Conservation (phyloP, 2,329 filamentous ascomycete species). For the Hymenoscyphus fraxineus region DNA sequence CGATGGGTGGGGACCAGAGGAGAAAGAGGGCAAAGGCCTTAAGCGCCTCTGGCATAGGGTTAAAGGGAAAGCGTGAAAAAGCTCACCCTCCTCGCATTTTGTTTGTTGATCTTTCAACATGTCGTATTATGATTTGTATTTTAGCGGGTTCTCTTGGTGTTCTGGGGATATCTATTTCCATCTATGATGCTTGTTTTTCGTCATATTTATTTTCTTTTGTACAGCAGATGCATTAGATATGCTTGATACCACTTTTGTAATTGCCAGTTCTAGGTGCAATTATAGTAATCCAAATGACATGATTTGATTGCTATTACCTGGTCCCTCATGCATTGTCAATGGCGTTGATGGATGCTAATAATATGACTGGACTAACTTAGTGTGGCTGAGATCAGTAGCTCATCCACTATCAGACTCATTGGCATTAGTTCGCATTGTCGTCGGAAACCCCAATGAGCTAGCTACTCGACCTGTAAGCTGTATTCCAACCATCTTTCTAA, state of each 20-base stretch:
- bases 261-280: background rate
- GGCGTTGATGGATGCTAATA: too few relatives aligned
- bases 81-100: background rate
- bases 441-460: too few relatives aligned
- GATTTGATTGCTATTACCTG: background rate
- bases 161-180: background rate
- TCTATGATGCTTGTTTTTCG: background rate
- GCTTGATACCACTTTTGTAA: background rate
- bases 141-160: background rate
- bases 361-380: too few relatives aligned
- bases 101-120: background rate
- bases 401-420: too few relatives aligned
- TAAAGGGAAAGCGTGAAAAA: slow-evolving; percentile 29
- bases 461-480: too few relatives aligned
- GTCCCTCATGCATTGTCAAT: too few relatives aligned
- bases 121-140: slow-evolving; percentile 3
- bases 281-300: background rate
- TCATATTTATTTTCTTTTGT: background rate
- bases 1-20: slow-evolving; percentile 40
- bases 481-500: too few relatives aligned
- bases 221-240: slow-evolving; percentile 2
- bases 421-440: too few relatives aligned
- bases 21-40: slow-evolving; percentile 52
- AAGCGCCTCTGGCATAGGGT: slow-evolving; percentile 64
- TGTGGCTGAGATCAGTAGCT: too few relatives aligned